Evolutionary conservation across 164 flowering plant species (phyloP).

Genomic region (Buxus sempervirens): DNA sequence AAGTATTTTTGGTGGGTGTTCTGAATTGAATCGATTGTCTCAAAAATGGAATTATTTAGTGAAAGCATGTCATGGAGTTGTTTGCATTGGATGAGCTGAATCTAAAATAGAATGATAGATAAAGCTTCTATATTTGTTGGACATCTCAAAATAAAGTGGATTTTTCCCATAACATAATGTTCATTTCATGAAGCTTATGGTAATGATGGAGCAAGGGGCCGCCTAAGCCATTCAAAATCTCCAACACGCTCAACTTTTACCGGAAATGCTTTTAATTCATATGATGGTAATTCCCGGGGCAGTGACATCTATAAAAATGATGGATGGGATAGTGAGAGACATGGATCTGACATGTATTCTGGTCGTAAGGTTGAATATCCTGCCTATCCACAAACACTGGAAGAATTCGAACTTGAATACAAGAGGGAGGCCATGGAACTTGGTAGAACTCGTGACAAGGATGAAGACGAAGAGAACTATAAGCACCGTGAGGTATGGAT

Average conservation of each 20-base stretch:
- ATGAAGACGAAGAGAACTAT: slow-evolving; percentile 94
- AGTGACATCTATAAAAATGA: slow-evolving; percentile 45
- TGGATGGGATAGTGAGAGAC: slow-evolving; percentile 67
- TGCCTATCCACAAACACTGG: slow-evolving; percentile 56
- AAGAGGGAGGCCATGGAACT: slow-evolving; percentile 82
- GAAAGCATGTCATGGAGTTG: slow-evolving; percentile 43
- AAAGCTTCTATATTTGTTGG: slow-evolving; percentile 52
- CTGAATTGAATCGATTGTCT: slow-evolving; percentile 50
- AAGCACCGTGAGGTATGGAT: slow-evolving; percentile 89
- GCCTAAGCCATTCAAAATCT: slow-evolving; percentile 74
- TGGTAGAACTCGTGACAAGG: slow-evolving; percentile 73
- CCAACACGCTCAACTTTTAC: slow-evolving; percentile 50
- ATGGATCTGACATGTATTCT: slow-evolving; percentile 43
- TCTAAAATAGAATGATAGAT: slow-evolving; percentile 46
- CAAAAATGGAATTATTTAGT: slow-evolving; percentile 41
- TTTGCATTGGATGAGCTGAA: slow-evolving; percentile 49
- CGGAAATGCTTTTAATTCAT: slow-evolving; percentile 47
- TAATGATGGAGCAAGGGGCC: slow-evolving; percentile 75
- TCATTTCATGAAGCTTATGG: slow-evolving; percentile 96
- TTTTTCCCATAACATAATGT: slow-evolving; percentile 59
- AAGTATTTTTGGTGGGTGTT: slow-evolving; percentile 56
- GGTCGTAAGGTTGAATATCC: slow-evolving; percentile 48
- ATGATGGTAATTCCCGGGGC: slow-evolving; percentile 52
- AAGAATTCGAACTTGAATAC: slow-evolving; percentile 83
- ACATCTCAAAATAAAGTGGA: slow-evolving; percentile 47